These are phyloP conservation scores for Hirsutella minnesotensis DNA, from an alignment of 2,329 filamentous ascomycete species.

Conservation along the genomic window DNA sequence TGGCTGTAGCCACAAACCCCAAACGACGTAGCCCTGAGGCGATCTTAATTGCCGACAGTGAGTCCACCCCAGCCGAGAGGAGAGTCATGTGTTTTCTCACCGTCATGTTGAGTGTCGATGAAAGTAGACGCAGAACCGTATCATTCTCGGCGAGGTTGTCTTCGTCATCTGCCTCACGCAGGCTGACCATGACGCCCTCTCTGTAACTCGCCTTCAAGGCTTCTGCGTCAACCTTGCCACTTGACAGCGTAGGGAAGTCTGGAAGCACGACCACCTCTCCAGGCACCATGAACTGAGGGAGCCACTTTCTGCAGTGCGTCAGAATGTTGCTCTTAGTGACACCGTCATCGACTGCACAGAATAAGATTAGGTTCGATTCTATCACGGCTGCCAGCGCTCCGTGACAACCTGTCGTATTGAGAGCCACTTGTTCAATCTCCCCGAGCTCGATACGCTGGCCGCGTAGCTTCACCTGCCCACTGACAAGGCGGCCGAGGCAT, in stretches of 20 bases:
- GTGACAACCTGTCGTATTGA: conserved; percentile 49
- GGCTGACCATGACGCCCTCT: conserved; percentile 6
- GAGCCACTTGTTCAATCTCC: conserved; percentile 61
- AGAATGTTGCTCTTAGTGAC: conserved; percentile 31
- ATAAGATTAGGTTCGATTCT: conserved; percentile 58
- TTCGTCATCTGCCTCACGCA: background rate
- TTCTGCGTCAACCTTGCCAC: conserved; percentile 72
- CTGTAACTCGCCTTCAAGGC: conserved; percentile 41
- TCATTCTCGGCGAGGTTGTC: conserved; percentile 10
- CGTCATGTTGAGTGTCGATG: conserved; percentile 24
- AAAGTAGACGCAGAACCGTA: conserved; percentile 27
- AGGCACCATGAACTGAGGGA: conserved; percentile 77
- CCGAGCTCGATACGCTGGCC: conserved; percentile 75
- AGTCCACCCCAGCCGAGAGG: conserved; percentile 50
- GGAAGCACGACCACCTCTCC: conserved; percentile 53
- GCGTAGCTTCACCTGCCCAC: conserved; percentile 76
- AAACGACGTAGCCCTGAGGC: conserved; percentile 49
- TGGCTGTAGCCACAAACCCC: conserved; percentile 43
- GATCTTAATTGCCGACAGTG: conserved; percentile 35
- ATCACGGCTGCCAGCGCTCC: conserved; percentile 57
- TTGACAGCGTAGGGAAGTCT: conserved; percentile 63
- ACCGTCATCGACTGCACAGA: conserved; percentile 45
- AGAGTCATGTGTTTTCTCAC: conserved; percentile 30
- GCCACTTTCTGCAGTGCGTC: conserved; percentile 56
- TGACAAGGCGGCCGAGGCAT: conserved; percentile 67